phyloP scores from a whole-genome alignment of 305 asterid genomes.

The Withania somnifera region DNA sequence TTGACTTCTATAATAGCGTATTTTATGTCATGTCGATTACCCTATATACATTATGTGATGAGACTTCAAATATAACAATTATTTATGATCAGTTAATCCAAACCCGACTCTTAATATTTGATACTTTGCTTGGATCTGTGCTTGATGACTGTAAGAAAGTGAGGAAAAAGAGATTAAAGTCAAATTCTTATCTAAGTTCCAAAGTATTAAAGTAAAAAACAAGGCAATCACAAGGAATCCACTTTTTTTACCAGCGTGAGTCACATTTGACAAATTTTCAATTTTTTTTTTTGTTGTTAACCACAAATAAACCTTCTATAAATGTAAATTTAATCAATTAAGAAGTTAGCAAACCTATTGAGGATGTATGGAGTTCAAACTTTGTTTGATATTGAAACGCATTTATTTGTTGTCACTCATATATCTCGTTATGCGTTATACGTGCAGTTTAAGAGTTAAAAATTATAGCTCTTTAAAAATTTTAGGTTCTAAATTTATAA shows the following conservation, averaged over 20 bases:
- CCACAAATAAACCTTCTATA: neutral
- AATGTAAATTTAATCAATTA: neutral
- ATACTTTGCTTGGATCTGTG: neutral
- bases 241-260: neutral
- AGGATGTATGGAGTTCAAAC: too few relatives aligned
- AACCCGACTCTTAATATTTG: too few relatives aligned
- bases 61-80: too few relatives aligned
- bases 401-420: neutral
- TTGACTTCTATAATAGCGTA: too few relatives aligned
- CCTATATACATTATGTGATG: too few relatives aligned
- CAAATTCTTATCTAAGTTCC: neutral
- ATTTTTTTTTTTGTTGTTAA: neutral
- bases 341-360: neutral
- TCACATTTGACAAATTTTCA: neutral
- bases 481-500: neutral
- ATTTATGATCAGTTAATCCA: too few relatives aligned
- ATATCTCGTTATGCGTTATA: neutral
- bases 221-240: neutral
- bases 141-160: neutral
- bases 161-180: neutral
- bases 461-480: too few relatives aligned
- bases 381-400: neutral
- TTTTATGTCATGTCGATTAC: too few relatives aligned
- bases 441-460: neutral
- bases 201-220: neutral